Conservation (phyloP, 306 rosid species). For the Biancaea sappan region DNA sequence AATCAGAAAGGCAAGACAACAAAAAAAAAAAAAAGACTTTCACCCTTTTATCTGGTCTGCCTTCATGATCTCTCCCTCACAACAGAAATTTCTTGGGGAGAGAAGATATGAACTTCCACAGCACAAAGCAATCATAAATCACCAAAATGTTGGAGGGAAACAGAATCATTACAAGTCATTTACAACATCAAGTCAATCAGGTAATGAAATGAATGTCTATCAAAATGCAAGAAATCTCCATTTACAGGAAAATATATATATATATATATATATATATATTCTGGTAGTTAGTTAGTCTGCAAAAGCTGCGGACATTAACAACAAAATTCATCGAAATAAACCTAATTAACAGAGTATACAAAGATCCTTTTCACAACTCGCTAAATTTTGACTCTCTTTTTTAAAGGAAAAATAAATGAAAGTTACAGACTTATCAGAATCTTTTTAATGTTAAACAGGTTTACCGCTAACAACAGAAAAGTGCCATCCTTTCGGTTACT, state of each 20-base stretch:
- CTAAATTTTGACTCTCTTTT: background rate
- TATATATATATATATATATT: too few species aligned
- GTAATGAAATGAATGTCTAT: background rate
- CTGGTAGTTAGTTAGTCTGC: slow-evolving; percentile 9
- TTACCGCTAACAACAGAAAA: background rate
- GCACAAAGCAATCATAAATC: background rate
- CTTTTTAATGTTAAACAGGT: background rate
- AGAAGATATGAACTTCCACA: background rate
- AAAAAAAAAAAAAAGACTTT: too few species aligned
- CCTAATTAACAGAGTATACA: slow-evolving; percentile 21
- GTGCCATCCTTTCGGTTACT: slow-evolving; percentile 18
- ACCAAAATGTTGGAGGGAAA: background rate
- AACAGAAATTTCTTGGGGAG: background rate
- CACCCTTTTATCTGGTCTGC: background rate
- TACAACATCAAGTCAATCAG: slow-evolving; percentile 6
- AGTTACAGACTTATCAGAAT: slow-evolving; percentile 13
- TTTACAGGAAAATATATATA: background rate
- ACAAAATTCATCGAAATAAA: slow-evolving; percentile 23
- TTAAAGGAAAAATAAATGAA: background rate
- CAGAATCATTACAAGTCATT: slow-evolving; percentile 1
- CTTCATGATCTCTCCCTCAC: background rate
- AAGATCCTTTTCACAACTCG: slow-evolving; percentile 7
- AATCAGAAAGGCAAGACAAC: too few species aligned
- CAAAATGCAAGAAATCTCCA: slow-evolving; percentile 1
- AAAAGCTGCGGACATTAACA: slow-evolving; percentile 38